Percentiles rank a stretch among this genome's conserved stretches.
phyloP scores from a whole-genome alignment of 176 grass and related monocot species.

The Hsuehochloa calcarea region DNA sequence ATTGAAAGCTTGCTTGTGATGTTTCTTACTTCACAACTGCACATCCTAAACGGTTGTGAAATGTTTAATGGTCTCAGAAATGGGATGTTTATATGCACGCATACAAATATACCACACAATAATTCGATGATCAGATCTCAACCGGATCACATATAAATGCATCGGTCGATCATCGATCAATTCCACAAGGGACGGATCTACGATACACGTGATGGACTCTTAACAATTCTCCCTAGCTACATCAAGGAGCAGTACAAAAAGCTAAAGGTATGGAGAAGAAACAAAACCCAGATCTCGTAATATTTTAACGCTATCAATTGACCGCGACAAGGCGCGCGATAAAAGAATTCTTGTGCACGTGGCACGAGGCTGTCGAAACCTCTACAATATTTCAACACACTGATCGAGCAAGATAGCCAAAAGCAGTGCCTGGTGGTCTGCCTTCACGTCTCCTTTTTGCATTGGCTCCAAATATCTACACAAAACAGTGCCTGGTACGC shows the following conservation, averaged over 20 bases:
- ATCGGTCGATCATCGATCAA: background rate
- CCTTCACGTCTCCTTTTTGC: constrained; percentile 20
- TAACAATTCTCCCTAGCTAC: background rate
- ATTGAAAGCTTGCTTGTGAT: too few species aligned
- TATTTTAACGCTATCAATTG: constrained; percentile 30
- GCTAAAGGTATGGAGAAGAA: constrained; percentile 20
- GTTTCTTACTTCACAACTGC: too few species aligned
- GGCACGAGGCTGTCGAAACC: constrained; percentile 11
- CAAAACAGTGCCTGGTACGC: constrained; percentile 19
- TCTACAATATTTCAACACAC: constrained; percentile 27
- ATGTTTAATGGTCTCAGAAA: too few species aligned
- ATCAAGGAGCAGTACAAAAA: constrained; percentile 2
- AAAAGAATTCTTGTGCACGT: constrained; percentile 36
- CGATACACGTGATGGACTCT: background rate
- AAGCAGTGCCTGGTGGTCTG: background rate
- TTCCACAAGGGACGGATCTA: background rate
- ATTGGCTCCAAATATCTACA: constrained; percentile 5
- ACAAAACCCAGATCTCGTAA: constrained; percentile 34
- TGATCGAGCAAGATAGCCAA: background rate
- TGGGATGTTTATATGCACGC: too few species aligned
- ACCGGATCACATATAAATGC: background rate
- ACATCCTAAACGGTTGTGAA: too few species aligned
- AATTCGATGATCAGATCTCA: background rate
- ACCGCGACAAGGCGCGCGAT: constrained; percentile 40
- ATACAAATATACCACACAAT: background rate